Conservation (phyloP, 116 monocot species). For the Phalaenopsis hybrid region DNA sequence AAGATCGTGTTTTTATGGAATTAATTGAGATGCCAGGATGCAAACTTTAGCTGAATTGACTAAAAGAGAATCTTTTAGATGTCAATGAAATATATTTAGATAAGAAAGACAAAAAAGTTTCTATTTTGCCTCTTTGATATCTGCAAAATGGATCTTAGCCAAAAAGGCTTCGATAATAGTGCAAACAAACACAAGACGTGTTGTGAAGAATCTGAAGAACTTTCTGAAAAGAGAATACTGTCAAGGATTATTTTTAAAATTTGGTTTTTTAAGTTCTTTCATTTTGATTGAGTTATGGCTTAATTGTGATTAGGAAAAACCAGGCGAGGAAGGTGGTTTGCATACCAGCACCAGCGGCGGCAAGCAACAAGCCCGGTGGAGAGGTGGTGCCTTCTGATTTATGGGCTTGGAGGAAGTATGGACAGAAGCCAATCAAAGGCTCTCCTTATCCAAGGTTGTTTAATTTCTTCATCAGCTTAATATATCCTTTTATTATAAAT, state of each 20-base stretch:
- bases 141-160: background rate
- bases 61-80: too few species aligned
- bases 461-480: background rate
- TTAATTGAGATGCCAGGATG: background rate
- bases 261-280: background rate
- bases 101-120: too few species aligned
- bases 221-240: background rate
- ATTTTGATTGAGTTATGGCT: background rate
- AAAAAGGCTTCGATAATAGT: background rate
- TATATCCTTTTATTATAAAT: background rate
- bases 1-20: background rate
- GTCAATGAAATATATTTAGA: too few species aligned
- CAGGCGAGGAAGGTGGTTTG: slow-evolving; percentile 95
- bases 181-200: background rate
- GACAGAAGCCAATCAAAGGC: slow-evolving; percentile 96
- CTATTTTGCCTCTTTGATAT: background rate
- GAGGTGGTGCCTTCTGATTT: slow-evolving; percentile 94
- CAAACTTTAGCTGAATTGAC: too few species aligned
- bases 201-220: background rate
- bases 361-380: slow-evolving; percentile 50
- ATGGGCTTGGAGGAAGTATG: slow-evolving; percentile 99
- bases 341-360: slow-evolving; percentile 79
- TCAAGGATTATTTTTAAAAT: background rate
- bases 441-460: slow-evolving; percentile 91
- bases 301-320: slow-evolving; percentile 45